Evolutionary conservation across 2,329 filamentous ascomycete species (phyloP).

Genomic region (Stachybotrys elegans): DNA sequence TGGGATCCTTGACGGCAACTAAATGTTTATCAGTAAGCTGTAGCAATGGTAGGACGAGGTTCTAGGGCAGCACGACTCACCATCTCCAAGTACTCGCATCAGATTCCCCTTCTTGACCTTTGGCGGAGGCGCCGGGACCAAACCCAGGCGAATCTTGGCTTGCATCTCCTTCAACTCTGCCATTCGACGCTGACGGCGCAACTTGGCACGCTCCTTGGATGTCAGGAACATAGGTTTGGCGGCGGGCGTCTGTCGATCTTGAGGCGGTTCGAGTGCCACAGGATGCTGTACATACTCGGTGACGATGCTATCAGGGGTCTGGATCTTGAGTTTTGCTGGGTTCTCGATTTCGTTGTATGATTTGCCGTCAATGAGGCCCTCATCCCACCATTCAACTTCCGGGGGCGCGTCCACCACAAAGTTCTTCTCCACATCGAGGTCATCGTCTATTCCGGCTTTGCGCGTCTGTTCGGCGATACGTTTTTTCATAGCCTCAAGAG

Average conservation of each 20-base stretch:
- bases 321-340: slow-evolving; percentile 64
- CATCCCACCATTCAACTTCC: slow-evolving; percentile 96
- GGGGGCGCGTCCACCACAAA: slow-evolving; percentile 82
- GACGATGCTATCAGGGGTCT: slow-evolving; percentile 76
- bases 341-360: slow-evolving; percentile 69
- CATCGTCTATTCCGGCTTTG: slow-evolving; percentile 91
- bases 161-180: slow-evolving; percentile 94
- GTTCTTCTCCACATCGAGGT: slow-evolving; percentile 80
- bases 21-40: slow-evolving; percentile 13
- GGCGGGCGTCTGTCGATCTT: slow-evolving; percentile 73
- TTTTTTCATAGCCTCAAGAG: slow-evolving; percentile 91
- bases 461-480: slow-evolving; percentile 81
- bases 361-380: slow-evolving; percentile 71
- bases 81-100: slow-evolving; percentile 90
- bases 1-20: slow-evolving; percentile 83
- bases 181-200: slow-evolving; percentile 84
- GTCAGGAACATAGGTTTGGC: slow-evolving; percentile 93
- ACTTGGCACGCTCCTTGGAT: slow-evolving; percentile 82
- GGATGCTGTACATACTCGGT: slow-evolving; percentile 92
- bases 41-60: not conserved
- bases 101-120: slow-evolving; percentile 98
- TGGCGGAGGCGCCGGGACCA: slow-evolving; percentile 84
- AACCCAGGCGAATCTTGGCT: slow-evolving; percentile 86
- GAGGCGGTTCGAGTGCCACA: slow-evolving; percentile 82
- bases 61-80: slow-evolving; percentile 34